Conservation (phyloP, 495 filamentous ascomycete genomes). For the Daldinia caldariorum region DNA sequence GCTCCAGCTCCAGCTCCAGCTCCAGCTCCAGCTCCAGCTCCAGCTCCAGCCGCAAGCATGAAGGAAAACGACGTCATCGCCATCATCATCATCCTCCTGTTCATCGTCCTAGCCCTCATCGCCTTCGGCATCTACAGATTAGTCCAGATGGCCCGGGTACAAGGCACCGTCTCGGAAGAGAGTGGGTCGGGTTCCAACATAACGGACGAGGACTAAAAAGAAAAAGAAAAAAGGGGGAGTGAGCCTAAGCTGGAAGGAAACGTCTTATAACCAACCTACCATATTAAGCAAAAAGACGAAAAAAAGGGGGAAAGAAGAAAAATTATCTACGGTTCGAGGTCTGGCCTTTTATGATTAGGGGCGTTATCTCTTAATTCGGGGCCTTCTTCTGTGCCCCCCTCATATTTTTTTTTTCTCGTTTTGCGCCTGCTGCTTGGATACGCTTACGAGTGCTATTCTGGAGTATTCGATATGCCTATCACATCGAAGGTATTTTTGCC, state of each 20-base stretch:
- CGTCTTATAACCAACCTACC: not conserved
- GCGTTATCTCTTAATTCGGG: not conserved
- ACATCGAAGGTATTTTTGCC: not conserved
- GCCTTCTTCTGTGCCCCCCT: not conserved
- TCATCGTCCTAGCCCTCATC: constrained; percentile 74
- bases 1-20: too few relatives aligned
- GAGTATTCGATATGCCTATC: not conserved
- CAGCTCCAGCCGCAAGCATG: constrained; percentile 47
- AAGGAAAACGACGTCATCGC: constrained; percentile 82
- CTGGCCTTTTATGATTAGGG: not conserved
- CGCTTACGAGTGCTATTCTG: not conserved
- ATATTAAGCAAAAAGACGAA: too few relatives aligned
- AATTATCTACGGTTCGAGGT: not conserved
- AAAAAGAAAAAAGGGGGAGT: too few relatives aligned
- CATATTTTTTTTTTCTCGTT: not conserved
- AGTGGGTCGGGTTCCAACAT: constrained; percentile 21
- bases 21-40: too few relatives aligned
- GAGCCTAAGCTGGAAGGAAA: not conserved
- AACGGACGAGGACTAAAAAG: constrained; percentile 19
- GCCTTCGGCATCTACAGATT: constrained; percentile 74
- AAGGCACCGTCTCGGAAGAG: constrained; percentile 46
- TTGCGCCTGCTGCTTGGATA: not conserved
- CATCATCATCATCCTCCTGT: constrained; percentile 83
- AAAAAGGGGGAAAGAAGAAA: not conserved
- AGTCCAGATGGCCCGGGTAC: constrained; percentile 58